Conservation (phyloP, 2,329 filamentous ascomycete genomes). For the Escovopsis weberi region DNA sequence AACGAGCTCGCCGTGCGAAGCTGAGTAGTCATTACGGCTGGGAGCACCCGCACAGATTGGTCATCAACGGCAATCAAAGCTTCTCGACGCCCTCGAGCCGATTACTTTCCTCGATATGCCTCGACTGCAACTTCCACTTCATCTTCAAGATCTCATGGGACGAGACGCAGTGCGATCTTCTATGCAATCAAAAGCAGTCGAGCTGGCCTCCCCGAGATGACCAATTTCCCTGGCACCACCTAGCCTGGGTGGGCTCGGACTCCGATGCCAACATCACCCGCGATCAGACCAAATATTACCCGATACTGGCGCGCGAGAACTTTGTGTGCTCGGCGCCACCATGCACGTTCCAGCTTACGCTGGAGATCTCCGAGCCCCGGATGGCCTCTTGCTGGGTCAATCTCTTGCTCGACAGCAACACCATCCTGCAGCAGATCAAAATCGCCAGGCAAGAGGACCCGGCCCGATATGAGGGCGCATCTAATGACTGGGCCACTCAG, state of each 20-base stretch:
- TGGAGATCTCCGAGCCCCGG: slow-evolving; percentile 36
- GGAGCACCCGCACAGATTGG: slow-evolving; percentile 22
- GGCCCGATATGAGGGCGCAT: slow-evolving; percentile 29
- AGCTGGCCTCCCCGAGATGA: slow-evolving; percentile 21
- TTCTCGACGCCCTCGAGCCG: slow-evolving; percentile 13
- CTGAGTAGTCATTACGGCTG: slow-evolving; percentile 18
- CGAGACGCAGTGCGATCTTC: slow-evolving; percentile 10
- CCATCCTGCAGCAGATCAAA: slow-evolving; percentile 26
- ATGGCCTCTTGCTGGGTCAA: slow-evolving; percentile 28
- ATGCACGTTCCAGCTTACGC: slow-evolving; percentile 27
- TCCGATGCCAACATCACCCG: slow-evolving; percentile 11
- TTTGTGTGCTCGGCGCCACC: slow-evolving; percentile 28
- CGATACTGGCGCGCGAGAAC: slow-evolving; percentile 19
- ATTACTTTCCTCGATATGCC: slow-evolving; percentile 23
- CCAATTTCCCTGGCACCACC: slow-evolving; percentile 25
- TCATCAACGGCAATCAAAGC: slow-evolving; percentile 26
- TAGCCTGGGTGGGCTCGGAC: slow-evolving; percentile 21
- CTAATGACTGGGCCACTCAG: slow-evolving; percentile 25
- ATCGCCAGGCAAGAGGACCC: slow-evolving; percentile 30
- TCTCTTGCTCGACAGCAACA: slow-evolving; percentile 29
- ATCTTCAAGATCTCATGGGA: slow-evolving; percentile 24
- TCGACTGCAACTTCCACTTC: slow-evolving; percentile 28
- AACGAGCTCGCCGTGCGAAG: slow-evolving; percentile 17
- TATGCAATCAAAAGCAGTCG: slow-evolving; percentile 19
- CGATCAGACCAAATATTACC: slow-evolving; percentile 23